phyloP scores from a whole-genome alignment of 495 filamentous ascomycete genomes.

The Pseudotulostoma volvatum region DNA sequence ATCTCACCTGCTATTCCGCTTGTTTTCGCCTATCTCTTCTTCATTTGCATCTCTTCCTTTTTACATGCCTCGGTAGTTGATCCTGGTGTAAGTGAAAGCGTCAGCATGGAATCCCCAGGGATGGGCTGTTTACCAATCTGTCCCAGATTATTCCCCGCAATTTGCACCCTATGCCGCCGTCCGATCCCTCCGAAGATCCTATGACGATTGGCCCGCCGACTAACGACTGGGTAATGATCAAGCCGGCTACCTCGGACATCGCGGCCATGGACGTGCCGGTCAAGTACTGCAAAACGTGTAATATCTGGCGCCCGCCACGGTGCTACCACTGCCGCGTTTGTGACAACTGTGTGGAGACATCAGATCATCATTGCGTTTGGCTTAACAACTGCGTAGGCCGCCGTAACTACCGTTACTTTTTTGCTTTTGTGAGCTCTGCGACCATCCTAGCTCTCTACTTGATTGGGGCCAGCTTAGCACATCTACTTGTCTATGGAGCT shows the following conservation, averaged over 20 bases:
- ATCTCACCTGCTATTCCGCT: slow-evolving; percentile 87
- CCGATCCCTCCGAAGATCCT: slow-evolving; percentile 51
- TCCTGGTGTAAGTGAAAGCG: slow-evolving; percentile 56
- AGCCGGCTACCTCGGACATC: slow-evolving; percentile 48
- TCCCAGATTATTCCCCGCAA: slow-evolving; percentile 70
- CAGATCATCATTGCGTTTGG: slow-evolving; percentile 98
- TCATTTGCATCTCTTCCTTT: slow-evolving; percentile 82
- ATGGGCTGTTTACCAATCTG: not conserved
- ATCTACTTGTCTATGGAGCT: slow-evolving; percentile 56
- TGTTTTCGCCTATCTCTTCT: slow-evolving; percentile 77
- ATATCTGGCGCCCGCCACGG: slow-evolving; percentile 88
- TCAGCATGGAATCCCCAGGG: not conserved
- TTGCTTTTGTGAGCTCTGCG: slow-evolving; percentile 62
- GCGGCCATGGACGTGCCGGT: slow-evolving; percentile 92
- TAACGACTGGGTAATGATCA: slow-evolving; percentile 82
- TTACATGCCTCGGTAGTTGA: slow-evolving; percentile 81
- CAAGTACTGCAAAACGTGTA: slow-evolving; percentile 94
- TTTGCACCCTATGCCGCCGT: slow-evolving; percentile 45
- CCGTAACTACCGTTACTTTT: slow-evolving; percentile 96
- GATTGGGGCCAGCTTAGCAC: slow-evolving; percentile 56
- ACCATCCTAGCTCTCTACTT: slow-evolving; percentile 66
- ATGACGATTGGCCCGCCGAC: slow-evolving; percentile 64
- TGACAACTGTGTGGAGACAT: slow-evolving; percentile 92
- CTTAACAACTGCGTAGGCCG: slow-evolving; percentile 96
- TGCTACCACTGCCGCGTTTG: slow-evolving; percentile 94